A percentile compares a stretch with the other conserved stretches of the same genome.
Conservation (phyloP, 768 basidiomycete genomes). For the Polyporus arcularius region DNA sequence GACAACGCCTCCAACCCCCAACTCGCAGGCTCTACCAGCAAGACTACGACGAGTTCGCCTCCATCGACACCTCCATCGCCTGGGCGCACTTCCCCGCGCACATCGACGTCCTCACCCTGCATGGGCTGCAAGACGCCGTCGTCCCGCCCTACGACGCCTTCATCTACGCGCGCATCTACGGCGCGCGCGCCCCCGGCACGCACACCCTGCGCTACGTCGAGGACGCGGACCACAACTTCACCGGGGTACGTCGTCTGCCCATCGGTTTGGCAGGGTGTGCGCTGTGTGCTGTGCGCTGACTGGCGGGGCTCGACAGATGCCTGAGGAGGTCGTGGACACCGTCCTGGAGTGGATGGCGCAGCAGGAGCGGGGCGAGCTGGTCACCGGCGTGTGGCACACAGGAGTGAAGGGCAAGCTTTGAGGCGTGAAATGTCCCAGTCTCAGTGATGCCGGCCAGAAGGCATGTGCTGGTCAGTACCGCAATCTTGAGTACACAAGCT, state of each 20-base stretch:
- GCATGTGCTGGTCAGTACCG: too few species aligned
- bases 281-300: neutral
- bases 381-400: slow-evolving; percentile 65
- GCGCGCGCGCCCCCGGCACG: slow-evolving; percentile 60
- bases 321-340: slow-evolving; percentile 65
- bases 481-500: too few species aligned
- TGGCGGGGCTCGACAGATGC: slow-evolving; percentile 37
- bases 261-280: too few species aligned
- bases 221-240: slow-evolving; percentile 79
- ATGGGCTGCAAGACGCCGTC: slow-evolving; percentile 68
- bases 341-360: slow-evolving; percentile 70
- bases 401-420: slow-evolving; percentile 53
- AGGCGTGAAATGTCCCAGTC: neutral
- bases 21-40: slow-evolving; percentile 25
- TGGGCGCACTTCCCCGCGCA: slow-evolving; percentile 65
- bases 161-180: slow-evolving; percentile 66
- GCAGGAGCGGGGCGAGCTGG: slow-evolving; percentile 46
- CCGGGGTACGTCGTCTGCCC: slow-evolving; percentile 41
- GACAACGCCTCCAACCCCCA: neutral
- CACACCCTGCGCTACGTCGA: slow-evolving; percentile 72
- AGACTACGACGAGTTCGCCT: slow-evolving; percentile 61
- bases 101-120: slow-evolving; percentile 72
- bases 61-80: slow-evolving; percentile 67
- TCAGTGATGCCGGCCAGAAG: too few species aligned
- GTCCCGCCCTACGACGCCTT: slow-evolving; percentile 77